These are phyloP conservation scores for Cyberlindnera amylophila DNA, from an alignment of 805 yeast genomes.

Conservation along the genomic window DNA sequence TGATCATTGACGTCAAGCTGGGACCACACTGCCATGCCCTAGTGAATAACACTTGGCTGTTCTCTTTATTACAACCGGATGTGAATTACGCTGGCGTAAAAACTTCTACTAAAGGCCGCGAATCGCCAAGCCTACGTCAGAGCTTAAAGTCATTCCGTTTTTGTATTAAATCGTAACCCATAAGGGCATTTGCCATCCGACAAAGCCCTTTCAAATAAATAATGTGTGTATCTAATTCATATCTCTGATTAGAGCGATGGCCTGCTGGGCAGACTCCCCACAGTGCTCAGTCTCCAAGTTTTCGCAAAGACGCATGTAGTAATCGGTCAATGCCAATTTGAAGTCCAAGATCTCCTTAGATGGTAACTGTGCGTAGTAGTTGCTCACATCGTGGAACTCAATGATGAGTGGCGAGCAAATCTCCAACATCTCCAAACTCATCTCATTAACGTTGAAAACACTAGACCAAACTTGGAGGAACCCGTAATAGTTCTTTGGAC, in stretches of 20 bases:
- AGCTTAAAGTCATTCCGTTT: no score
- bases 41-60: no score
- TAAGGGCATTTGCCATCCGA: no score
- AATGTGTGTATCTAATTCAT: constrained; percentile 3
- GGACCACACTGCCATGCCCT: constrained; percentile 14
- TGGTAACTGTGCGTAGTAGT: constrained; percentile 26
- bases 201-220: constrained; percentile 2
- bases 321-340: constrained; percentile 28
- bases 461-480: constrained; percentile 30
- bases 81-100: no score
- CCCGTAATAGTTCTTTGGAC: constrained; percentile 27
- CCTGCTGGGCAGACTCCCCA: constrained; percentile 15
- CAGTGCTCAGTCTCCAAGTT: constrained; percentile 2
- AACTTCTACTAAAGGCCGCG: no score
- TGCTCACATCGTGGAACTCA: constrained; percentile 34
- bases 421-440: constrained; percentile 23
- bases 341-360: constrained; percentile 29
- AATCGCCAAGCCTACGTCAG: no score
- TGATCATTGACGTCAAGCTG: constrained; percentile 11
- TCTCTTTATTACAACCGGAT: no score
- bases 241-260: constrained; percentile 17
- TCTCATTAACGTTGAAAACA: constrained; percentile 27
- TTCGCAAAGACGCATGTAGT: constrained; percentile 17
- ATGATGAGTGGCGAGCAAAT: constrained; percentile 33
- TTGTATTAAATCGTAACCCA: no score